Conservation (phyloP, 2,329 filamentous ascomycete species). For the Colletotrichum sp. region DNA sequence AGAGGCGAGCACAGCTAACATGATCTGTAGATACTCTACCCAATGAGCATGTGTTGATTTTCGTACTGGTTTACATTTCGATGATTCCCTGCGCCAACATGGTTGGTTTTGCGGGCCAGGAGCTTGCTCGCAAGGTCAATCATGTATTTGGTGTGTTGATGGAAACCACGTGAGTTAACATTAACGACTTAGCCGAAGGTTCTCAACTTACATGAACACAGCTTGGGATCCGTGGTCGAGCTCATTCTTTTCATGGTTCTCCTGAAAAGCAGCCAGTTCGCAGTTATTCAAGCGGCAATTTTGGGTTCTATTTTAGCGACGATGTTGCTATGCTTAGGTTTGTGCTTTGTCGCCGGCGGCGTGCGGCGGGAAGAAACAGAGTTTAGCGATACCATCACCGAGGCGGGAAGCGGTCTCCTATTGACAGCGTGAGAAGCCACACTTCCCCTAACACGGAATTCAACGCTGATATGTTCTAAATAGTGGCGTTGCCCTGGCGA, state of each 20-base stretch:
- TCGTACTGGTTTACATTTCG: constrained; percentile 74
- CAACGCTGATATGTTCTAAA: no score
- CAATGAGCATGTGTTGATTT: constrained; percentile 66
- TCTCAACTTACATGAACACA: no score
- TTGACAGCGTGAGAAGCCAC: no score
- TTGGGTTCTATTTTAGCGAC: constrained; percentile 84
- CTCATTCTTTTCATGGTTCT: constrained; percentile 84
- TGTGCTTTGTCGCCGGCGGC: constrained; percentile 82
- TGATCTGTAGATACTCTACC: not conserved
- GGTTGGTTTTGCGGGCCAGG: constrained; percentile 74
- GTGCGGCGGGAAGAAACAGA: constrained; percentile 69
- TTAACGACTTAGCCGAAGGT: no score
- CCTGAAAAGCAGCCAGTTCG: constrained; percentile 58
- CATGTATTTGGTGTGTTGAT: constrained; percentile 71
- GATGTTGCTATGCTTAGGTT: constrained; percentile 77
- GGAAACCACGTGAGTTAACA: constrained; percentile 59
- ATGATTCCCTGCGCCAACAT: constrained; percentile 81
- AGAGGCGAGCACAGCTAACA: not conserved
- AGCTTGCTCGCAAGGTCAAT: constrained; percentile 70
- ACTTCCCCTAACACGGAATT: no score
- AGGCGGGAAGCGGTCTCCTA: constrained; percentile 78
- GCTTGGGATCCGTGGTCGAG: constrained; percentile 77
- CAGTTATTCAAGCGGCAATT: constrained; percentile 84
- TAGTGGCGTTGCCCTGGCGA: constrained; percentile 40
- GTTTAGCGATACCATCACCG: constrained; percentile 78